Base-by-base conservation (phyloP, 1,284 basidiomycete genomes). In the Chalciporus sp. region DNA sequence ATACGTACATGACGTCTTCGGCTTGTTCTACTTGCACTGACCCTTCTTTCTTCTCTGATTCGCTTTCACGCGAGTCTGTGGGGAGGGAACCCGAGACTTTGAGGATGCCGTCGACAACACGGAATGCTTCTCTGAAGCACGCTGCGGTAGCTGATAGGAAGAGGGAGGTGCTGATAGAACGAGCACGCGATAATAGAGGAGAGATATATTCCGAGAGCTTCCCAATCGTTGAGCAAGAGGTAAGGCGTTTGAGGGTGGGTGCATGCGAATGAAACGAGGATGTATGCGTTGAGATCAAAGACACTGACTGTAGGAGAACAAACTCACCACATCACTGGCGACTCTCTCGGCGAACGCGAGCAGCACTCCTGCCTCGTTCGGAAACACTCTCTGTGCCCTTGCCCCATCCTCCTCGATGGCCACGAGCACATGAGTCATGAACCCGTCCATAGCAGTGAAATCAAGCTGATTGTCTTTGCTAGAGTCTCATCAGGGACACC, bases 361-460 rank as follows among this genome's bases (percentile, higher is more conserved):
- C 7, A 95, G 71, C 1, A 94, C 91, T 20, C 83, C 79, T 3
- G 90, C 83, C 8, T 80, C 76, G 0, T 84, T 79, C 0, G 95
- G 96, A 66, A 99, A 99, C 10, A 98, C 87, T 8, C 88, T 79
- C 4, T 88, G 85, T 2, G 95, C 92, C 26, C 89, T 77, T 4
- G 85, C 77, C 1, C 94, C 94, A 60, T 98, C 88, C 40, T 87
- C 83, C 4, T 75, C 68, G 11, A 98, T 77, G 5, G 86, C 77
- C 4, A 74, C 72, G 1, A 95, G 68, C 2, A 95, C 77, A 45
- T 82, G 80, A 0, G 75, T 74, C 76, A 98, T 95, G 72, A 95
- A 98, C 14, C 76, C 80, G 66, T 97, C 94, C 96, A 98, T 98
- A 1, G 95, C 83, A 19, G 88, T 89, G 64, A 99, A 98, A 57